phyloP scores from a whole-genome alignment of 345 rosid genomes.

The Lumnitzera littorea region DNA sequence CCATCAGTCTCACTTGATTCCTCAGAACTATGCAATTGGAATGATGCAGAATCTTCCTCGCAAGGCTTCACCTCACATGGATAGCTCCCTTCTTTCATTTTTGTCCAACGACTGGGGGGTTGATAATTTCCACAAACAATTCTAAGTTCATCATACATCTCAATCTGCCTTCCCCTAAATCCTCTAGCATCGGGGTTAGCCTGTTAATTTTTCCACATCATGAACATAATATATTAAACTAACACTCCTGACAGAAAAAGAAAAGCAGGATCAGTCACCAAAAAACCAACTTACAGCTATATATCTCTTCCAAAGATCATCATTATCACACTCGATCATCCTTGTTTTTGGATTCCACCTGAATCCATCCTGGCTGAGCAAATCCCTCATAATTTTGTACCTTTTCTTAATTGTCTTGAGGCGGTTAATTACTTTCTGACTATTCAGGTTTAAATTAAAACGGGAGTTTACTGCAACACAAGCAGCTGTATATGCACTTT shows the following conservation, averaged over 20 bases:
- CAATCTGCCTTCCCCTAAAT: conserved; percentile 71
- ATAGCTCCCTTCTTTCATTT: conserved; percentile 53
- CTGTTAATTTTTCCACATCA: conserved; percentile 27
- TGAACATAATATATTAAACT: conserved; percentile 1
- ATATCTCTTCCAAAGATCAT: conserved; percentile 79
- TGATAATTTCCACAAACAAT: conserved; percentile 79
- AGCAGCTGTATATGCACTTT: conserved; percentile 72
- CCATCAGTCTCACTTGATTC: conserved; percentile 72
- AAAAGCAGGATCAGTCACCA: neutral
- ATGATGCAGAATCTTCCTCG: conserved; percentile 73
- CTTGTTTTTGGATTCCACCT: conserved; percentile 63
- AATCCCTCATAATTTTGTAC: conserved; percentile 64
- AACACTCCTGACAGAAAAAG: neutral
- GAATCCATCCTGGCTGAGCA: conserved; percentile 74
- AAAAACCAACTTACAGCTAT: conserved; percentile 43
- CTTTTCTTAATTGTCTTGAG: conserved; percentile 88
- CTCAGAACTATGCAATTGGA: conserved; percentile 56
- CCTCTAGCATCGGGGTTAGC: conserved; percentile 73
- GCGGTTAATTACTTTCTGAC: conserved; percentile 76
- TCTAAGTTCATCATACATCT: conserved; percentile 77
- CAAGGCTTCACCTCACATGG: conserved; percentile 31
- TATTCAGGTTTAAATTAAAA: conserved; percentile 64
- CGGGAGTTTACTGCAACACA: conserved; percentile 64
- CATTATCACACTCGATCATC: conserved; percentile 62
- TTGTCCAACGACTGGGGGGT: conserved; percentile 57